A percentile compares a stretch with the other conserved stretches of the same genome.
phyloP scores from a whole-genome alignment of 2,329 filamentous ascomycete species.

The Exophiala calicioides region DNA sequence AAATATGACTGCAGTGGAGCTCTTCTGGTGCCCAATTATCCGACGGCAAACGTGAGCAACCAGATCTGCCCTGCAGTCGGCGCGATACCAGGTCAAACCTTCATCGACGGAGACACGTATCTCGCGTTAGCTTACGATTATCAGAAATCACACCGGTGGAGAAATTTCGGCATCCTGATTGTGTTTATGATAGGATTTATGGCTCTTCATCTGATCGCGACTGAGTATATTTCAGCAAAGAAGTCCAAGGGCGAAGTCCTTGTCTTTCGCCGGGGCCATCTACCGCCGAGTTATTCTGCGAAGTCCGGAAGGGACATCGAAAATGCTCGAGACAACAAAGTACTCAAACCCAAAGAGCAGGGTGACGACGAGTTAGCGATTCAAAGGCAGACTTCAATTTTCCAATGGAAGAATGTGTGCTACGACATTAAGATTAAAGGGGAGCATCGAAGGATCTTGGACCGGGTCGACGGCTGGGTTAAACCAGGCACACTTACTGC shows the following conservation, averaged over 20 bases:
- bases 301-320: slow-evolving; percentile 41
- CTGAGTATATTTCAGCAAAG: slow-evolving; percentile 36
- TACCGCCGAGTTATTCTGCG: slow-evolving; percentile 21
- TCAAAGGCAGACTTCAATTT: slow-evolving; percentile 62
- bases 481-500: slow-evolving; percentile 80
- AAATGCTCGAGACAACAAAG: slow-evolving; percentile 29
- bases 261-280: slow-evolving; percentile 33
- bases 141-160: slow-evolving; percentile 60
- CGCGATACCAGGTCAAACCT: slow-evolving; percentile 58
- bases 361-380: too few species aligned
- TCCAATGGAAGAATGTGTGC: slow-evolving; percentile 70
- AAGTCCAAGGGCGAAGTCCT: slow-evolving; percentile 42
- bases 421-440: slow-evolving; percentile 73
- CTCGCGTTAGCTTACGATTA: slow-evolving; percentile 54
- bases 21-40: slow-evolving; percentile 54
- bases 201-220: slow-evolving; percentile 32
- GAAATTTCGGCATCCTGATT: slow-evolving; percentile 76
- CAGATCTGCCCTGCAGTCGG: slow-evolving; percentile 44
- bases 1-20: slow-evolving; percentile 60
- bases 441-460: slow-evolving; percentile 62
- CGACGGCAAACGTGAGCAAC: slow-evolving; percentile 55
- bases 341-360: slow-evolving; percentile 41
- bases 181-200: slow-evolving; percentile 68
- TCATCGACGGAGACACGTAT: slow-evolving; percentile 58
- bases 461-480: slow-evolving; percentile 72